Evolutionary conservation across 2,329 filamentous ascomycete genomes (phyloP).

Genomic region (Botrytis aclada): DNA sequence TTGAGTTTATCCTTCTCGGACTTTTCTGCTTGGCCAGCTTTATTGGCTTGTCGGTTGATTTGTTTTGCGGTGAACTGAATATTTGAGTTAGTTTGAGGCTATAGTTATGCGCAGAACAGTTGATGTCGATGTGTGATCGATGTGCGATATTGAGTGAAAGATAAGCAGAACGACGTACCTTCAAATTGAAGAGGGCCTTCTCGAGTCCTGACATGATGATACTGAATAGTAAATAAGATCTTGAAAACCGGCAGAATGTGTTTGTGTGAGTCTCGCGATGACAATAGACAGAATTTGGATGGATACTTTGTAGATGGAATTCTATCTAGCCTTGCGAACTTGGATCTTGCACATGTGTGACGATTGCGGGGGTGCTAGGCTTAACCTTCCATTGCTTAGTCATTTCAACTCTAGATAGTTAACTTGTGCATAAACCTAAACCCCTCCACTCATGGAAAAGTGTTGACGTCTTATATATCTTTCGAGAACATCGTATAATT

Average conservation of each 20-base stretch:
- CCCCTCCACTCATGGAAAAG: not conserved
- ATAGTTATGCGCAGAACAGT: not conserved
- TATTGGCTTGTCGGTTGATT: slow-evolving; percentile 59
- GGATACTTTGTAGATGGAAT: slow-evolving; percentile 10
- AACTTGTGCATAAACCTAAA: not conserved
- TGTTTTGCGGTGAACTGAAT: slow-evolving; percentile 58
- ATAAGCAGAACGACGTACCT: slow-evolving; percentile 42
- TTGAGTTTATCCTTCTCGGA: slow-evolving; percentile 60
- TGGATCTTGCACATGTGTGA: slow-evolving; percentile 1
- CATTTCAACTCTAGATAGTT: not conserved
- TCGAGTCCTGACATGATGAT: slow-evolving; percentile 57
- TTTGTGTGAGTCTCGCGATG: not conserved
- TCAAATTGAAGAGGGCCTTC: slow-evolving; percentile 60
- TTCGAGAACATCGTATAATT: not conserved
- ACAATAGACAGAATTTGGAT: not conserved
- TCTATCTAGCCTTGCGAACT: slow-evolving; percentile 12
- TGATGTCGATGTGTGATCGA: not conserved
- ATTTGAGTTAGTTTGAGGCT: slow-evolving; percentile 18
- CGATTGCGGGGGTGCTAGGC: slow-evolving; percentile 12
- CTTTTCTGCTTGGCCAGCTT: slow-evolving; percentile 59
- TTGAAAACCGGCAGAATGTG: not conserved
- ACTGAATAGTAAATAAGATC: not conserved
- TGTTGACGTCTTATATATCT: not conserved
- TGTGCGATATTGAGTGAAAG: slow-evolving; percentile 10
- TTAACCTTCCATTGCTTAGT: slow-evolving; percentile 3